A percentile compares a stretch with the other conserved stretches of the same genome.
Evolutionary conservation across 2,329 filamentous ascomycete genomes (phyloP).

Genomic region (Aspergillus tubingensis): DNA sequence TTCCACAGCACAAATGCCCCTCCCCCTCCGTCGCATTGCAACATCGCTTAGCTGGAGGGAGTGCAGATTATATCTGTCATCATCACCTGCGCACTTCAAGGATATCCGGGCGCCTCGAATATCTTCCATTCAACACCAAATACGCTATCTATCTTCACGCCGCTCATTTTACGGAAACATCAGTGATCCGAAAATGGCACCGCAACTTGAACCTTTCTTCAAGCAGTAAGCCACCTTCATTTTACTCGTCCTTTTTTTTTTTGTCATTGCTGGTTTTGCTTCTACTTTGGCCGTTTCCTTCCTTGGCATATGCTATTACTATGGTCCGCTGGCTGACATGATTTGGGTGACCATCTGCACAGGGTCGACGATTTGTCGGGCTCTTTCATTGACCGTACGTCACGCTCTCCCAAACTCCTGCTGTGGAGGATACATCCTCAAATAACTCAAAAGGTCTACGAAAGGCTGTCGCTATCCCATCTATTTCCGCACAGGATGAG

Average conservation of each 20-base stretch:
- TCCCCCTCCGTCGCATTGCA: slow-evolving; percentile 35
- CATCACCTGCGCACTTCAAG: slow-evolving; percentile 6
- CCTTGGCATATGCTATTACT: background rate
- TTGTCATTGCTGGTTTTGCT: background rate
- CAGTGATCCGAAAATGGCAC: slow-evolving; percentile 71
- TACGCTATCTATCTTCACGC: slow-evolving; percentile 21
- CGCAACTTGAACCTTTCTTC: slow-evolving; percentile 89
- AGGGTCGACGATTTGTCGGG: slow-evolving; percentile 74
- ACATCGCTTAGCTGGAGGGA: slow-evolving; percentile 23
- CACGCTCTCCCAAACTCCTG: slow-evolving; percentile 12
- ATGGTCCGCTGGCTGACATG: slow-evolving; percentile 8
- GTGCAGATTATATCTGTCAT: slow-evolving; percentile 15
- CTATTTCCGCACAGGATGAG: slow-evolving; percentile 87
- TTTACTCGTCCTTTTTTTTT: background rate
- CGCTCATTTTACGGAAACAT: slow-evolving; percentile 50
- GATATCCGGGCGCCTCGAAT: slow-evolving; percentile 8
- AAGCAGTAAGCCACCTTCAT: slow-evolving; percentile 59
- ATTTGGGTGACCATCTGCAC: slow-evolving; percentile 3
- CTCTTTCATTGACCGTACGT: slow-evolving; percentile 77
- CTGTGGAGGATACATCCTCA: slow-evolving; percentile 11
- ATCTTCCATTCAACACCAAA: slow-evolving; percentile 5
- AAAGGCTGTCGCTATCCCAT: slow-evolving; percentile 93
- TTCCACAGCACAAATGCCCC: slow-evolving; percentile 34
- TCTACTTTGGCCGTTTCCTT: background rate
- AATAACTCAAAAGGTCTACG: slow-evolving; percentile 57